phyloP scores from a whole-genome alignment of 1,284 basidiomycete species.

The Inonotus obliquus region DNA sequence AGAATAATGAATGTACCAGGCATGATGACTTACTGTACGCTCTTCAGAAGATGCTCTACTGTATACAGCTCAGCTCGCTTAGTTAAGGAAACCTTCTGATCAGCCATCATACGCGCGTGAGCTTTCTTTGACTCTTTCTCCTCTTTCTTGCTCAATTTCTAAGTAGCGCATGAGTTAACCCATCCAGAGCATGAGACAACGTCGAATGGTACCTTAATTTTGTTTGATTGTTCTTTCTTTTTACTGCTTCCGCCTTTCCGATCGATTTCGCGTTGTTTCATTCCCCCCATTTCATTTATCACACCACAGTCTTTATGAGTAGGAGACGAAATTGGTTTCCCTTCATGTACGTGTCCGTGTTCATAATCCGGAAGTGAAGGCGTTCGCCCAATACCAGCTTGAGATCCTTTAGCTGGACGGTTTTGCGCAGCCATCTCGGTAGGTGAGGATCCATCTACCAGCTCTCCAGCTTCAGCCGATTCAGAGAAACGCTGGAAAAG shows the following conservation, averaged over 20 bases:
- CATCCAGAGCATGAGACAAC: not conserved
- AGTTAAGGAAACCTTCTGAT: constrained; percentile 14
- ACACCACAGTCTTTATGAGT: not conserved
- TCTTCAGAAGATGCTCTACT: constrained; percentile 12
- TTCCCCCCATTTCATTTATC: not conserved
- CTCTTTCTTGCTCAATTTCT: constrained; percentile 19
- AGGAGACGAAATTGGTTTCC: not conserved
- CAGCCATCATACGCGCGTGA: constrained; percentile 19
- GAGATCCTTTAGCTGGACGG: not conserved
- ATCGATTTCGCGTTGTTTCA: not conserved
- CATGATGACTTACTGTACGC: constrained; percentile 4
- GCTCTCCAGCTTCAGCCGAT: not conserved
- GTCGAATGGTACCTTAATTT: constrained; percentile 13
- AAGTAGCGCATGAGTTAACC: not conserved
- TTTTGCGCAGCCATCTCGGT: too few species aligned
- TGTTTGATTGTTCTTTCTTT: not conserved
- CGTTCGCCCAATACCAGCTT: not conserved
- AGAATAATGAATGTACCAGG: not conserved
- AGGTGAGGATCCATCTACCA: not conserved
- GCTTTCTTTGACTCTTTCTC: constrained; percentile 17
- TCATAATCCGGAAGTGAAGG: not conserved
- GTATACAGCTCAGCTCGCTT: constrained; percentile 9
- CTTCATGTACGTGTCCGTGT: not conserved
- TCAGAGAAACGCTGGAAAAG: not conserved
- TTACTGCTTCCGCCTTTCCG: not conserved